phyloP scores from a whole-genome alignment of 345 rosid genomes.

The Euphorbia peplus region DNA sequence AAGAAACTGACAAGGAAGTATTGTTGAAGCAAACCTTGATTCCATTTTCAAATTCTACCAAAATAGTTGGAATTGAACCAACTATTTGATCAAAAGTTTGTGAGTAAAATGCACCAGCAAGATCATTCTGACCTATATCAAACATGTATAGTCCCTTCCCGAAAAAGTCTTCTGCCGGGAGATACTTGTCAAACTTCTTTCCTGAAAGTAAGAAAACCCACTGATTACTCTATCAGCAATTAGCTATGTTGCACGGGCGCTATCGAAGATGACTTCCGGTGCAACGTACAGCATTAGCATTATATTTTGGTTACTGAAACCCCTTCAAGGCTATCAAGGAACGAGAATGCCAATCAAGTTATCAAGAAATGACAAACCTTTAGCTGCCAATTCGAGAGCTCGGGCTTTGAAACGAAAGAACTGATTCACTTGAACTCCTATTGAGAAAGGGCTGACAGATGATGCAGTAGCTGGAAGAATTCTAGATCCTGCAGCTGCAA shows the following conservation, averaged over 20 bases:
- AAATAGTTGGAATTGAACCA: constrained; percentile 63
- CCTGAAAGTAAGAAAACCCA: constrained; percentile 33
- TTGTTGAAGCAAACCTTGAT: constrained; percentile 45
- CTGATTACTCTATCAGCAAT: background rate
- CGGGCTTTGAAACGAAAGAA: constrained; percentile 73
- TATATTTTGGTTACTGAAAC: background rate
- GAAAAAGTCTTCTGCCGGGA: constrained; percentile 51
- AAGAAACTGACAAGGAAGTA: background rate
- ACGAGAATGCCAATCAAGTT: background rate
- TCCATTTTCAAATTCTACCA: constrained; percentile 69
- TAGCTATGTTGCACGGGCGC: too few species aligned
- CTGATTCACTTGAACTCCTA: constrained; percentile 78
- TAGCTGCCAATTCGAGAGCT: constrained; percentile 53
- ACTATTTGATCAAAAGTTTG: constrained; percentile 75
- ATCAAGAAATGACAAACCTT: constrained; percentile 33
- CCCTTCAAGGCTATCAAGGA: background rate
- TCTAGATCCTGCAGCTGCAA: constrained; percentile 86
- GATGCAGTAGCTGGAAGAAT: constrained; percentile 70
- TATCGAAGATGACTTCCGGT: too few species aligned
- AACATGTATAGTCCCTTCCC: constrained; percentile 73
- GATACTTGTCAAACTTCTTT: constrained; percentile 46
- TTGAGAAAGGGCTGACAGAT: constrained; percentile 72
- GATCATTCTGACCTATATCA: constrained; percentile 94
- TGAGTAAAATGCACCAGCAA: constrained; percentile 94
- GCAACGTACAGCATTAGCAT: background rate